phyloP scores from a whole-genome alignment of 345 rosid species.

The Mallotus nudiflorus region DNA sequence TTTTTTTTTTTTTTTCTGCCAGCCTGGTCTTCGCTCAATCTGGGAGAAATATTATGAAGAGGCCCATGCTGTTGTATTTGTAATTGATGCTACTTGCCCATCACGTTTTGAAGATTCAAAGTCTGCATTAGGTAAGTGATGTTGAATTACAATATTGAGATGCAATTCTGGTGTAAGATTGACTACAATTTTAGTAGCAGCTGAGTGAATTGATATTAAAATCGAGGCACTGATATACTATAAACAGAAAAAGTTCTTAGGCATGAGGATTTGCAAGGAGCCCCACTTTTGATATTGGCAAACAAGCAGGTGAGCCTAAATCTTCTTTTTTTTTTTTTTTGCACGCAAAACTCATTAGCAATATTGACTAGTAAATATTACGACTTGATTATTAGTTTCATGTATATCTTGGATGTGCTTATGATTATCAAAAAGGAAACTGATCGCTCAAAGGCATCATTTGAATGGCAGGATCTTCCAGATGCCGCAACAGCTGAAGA shows the following conservation, averaged over 20 bases:
- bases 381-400: background rate
- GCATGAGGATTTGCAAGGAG: constrained; percentile 94
- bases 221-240: too few relatives aligned
- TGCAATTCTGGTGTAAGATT: background rate
- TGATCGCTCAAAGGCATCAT: constrained; percentile 4
- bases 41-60: constrained; percentile 99
- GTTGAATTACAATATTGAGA: background rate
- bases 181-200: background rate
- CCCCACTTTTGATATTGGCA: constrained; percentile 88
- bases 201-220: constrained; percentile 1
- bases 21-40: constrained; percentile 96
- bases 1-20: constrained; percentile 19
- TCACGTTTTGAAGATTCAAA: constrained; percentile 96
- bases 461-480: constrained; percentile 70
- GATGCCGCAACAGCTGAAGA: constrained; percentile 88
- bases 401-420: background rate
- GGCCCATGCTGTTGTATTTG: constrained; percentile 89
- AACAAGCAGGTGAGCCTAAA: constrained; percentile 74
- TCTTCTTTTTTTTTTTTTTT: background rate
- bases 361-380: background rate
- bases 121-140: constrained; percentile 73
- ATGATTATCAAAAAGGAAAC: background rate
- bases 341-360: background rate
- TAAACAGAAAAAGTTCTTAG: constrained; percentile 83
- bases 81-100: constrained; percentile 91